Evolutionary conservation across 1,284 basidiomycete genomes (phyloP).

Genomic region (Peniophora sp.): DNA sequence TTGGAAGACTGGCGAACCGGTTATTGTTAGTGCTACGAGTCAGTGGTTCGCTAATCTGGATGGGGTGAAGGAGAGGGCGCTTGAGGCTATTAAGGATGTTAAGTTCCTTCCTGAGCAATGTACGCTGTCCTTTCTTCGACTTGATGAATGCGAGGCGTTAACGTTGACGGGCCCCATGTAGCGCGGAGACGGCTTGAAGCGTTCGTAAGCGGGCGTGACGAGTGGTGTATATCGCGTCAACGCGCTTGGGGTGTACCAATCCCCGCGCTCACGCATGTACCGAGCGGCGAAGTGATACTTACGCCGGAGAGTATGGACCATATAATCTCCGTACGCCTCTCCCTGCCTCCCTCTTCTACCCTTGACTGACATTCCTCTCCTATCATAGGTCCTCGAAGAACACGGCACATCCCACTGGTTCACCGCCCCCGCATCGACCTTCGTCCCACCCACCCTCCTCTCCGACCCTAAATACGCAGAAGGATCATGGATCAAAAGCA

Average conservation of each 20-base stretch:
- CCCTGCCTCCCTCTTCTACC: too few relatives aligned
- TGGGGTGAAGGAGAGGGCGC: constrained; percentile 71
- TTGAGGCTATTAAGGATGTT: constrained; percentile 67
- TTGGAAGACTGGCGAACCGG: constrained; percentile 92
- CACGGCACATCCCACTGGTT: constrained; percentile 89
- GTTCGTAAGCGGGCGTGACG: constrained; percentile 82
- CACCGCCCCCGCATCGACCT: constrained; percentile 79
- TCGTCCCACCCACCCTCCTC: constrained; percentile 58
- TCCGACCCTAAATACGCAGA: constrained; percentile 31
- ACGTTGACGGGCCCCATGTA: constrained; percentile 21
- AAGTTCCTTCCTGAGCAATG: constrained; percentile 74
- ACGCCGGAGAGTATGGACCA: constrained; percentile 64
- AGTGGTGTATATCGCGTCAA: constrained; percentile 99
- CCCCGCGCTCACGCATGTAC: constrained; percentile 74
- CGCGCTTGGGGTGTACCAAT: constrained; percentile 98
- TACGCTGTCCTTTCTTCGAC: constrained; percentile 30
- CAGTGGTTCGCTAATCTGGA: constrained; percentile 98
- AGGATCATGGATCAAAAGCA: constrained; percentile 65
- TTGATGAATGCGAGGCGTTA: not conserved
- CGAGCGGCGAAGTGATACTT: constrained; percentile 62
- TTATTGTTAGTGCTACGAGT: constrained; percentile 93
- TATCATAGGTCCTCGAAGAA: constrained; percentile 48
- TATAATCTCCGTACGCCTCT: constrained; percentile 45
- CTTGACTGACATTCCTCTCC: too few relatives aligned
- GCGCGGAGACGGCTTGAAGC: constrained; percentile 82